Evolutionary conservation across 257 asterid genomes (phyloP).

Genomic region (Verbena officinalis): DNA sequence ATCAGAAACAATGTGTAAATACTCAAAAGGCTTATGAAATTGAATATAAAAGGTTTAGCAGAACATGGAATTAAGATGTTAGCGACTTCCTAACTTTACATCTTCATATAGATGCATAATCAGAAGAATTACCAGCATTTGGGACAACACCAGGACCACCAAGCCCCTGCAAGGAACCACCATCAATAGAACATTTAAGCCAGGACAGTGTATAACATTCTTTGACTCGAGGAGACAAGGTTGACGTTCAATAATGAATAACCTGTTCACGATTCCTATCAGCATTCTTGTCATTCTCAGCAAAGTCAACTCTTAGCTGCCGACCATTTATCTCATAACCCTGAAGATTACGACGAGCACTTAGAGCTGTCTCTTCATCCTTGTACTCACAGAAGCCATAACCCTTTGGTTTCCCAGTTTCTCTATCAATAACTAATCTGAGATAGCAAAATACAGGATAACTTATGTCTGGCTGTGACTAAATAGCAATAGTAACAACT

Average conservation of each 20-base stretch:
- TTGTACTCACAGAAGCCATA: constrained; percentile 97
- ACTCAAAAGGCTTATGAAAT: background rate
- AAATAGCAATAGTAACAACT: background rate
- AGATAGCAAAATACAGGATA: background rate
- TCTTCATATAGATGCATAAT: constrained; percentile 11
- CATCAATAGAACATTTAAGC: constrained; percentile 8
- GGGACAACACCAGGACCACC: constrained; percentile 83
- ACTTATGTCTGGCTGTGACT: background rate
- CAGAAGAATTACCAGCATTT: constrained; percentile 52
- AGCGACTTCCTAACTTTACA: constrained; percentile 15
- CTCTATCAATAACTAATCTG: constrained; percentile 94
- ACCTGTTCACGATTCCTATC: constrained; percentile 85
- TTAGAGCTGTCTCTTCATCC: constrained; percentile 92
- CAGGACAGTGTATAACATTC: background rate
- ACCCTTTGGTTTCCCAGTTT: constrained; percentile 97
- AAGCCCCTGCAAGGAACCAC: constrained; percentile 69
- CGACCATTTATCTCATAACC: constrained; percentile 92
- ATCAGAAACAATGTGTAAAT: constrained; percentile 15
- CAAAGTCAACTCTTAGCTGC: constrained; percentile 94
- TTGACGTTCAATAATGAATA: constrained; percentile 23
- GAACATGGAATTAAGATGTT: constrained; percentile 10
- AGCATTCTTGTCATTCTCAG: constrained; percentile 88
- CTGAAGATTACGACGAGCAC: constrained; percentile 97
- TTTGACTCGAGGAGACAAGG: background rate
- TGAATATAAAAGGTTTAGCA: constrained; percentile 1